Evolutionary conservation across 805 yeast genomes (phyloP).

Genomic region (Clavispora santaluciae): DNA sequence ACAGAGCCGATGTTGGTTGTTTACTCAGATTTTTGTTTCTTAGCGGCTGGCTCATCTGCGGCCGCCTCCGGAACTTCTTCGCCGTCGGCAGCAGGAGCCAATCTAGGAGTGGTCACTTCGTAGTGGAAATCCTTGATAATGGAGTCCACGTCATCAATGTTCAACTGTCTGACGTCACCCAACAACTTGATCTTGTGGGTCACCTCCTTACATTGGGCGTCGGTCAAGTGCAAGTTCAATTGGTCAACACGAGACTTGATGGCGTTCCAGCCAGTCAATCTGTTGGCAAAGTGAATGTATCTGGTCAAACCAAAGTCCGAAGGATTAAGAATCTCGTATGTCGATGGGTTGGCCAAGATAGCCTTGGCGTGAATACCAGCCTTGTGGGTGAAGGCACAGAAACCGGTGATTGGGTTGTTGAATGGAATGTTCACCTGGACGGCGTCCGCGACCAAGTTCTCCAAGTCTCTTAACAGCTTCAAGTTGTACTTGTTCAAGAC

Average conservation of each 20-base stretch:
- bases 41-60: slow-evolving; percentile 30
- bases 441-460: slow-evolving; percentile 54
- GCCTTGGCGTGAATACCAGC: slow-evolving; percentile 64
- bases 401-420: slow-evolving; percentile 60
- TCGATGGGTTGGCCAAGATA: slow-evolving; percentile 58
- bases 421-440: slow-evolving; percentile 57
- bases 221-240: slow-evolving; percentile 50
- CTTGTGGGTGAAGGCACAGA: slow-evolving; percentile 61
- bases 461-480: slow-evolving; percentile 52
- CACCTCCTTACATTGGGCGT: slow-evolving; percentile 54
- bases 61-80: slow-evolving; percentile 19
- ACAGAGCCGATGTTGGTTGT: slow-evolving; percentile 2
- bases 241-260: slow-evolving; percentile 59
- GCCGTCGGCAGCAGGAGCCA: slow-evolving; percentile 17
- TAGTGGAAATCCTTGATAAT: slow-evolving; percentile 53
- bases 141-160: slow-evolving; percentile 58
- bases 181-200: slow-evolving; percentile 50
- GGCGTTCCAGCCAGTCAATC: slow-evolving; percentile 62
- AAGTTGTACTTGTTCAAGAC: slow-evolving; percentile 55
- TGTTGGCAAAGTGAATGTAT: slow-evolving; percentile 56
- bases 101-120: slow-evolving; percentile 32
- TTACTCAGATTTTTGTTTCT: slow-evolving; percentile 34
- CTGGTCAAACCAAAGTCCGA: slow-evolving; percentile 57
- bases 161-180: slow-evolving; percentile 58
- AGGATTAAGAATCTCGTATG: slow-evolving; percentile 56